phyloP scores from a whole-genome alignment of 2,329 filamentous ascomycete species.

The Nannizzia gypsea region DNA sequence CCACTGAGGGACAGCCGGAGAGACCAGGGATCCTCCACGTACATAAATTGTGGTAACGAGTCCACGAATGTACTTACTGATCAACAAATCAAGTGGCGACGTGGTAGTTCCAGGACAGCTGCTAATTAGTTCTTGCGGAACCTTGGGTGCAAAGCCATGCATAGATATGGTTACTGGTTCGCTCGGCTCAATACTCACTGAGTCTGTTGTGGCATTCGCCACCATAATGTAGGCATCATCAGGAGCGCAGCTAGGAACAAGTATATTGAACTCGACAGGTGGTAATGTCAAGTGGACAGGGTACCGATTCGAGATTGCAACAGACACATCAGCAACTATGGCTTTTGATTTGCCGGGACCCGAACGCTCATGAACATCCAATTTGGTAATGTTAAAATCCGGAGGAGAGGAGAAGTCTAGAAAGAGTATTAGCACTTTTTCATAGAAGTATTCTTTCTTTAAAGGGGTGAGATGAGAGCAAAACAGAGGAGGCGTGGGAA shows the following conservation, averaged over 20 bases:
- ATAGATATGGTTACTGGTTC: conserved; percentile 57
- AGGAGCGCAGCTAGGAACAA: conserved; percentile 68
- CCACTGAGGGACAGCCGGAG: conserved; percentile 65
- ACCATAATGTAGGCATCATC: conserved; percentile 64
- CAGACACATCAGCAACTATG: conserved; percentile 67
- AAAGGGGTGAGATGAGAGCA: neutral
- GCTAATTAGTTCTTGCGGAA: conserved; percentile 61
- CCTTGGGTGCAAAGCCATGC: conserved; percentile 56
- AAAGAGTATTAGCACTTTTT: neutral
- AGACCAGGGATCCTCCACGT: conserved; percentile 59
- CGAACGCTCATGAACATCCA: conserved; percentile 65
- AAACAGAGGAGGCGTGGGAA: neutral
- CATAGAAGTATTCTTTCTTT: neutral
- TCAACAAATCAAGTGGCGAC: conserved; percentile 72
- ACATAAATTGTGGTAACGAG: conserved; percentile 69
- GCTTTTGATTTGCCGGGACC: conserved; percentile 46
- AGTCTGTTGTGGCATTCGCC: conserved; percentile 59
- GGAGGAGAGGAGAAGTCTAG: conserved; percentile 63
- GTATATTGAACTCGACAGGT: conserved; percentile 67
- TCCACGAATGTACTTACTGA: conserved; percentile 72
- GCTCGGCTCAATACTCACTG: conserved; percentile 56
- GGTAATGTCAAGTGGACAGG: conserved; percentile 68
- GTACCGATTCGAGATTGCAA: conserved; percentile 63
- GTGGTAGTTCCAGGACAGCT: conserved; percentile 63
- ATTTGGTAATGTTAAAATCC: conserved; percentile 65